Base-by-base conservation (phyloP, 2,329 filamentous ascomycete genomes). In the Nemania serpens region DNA sequence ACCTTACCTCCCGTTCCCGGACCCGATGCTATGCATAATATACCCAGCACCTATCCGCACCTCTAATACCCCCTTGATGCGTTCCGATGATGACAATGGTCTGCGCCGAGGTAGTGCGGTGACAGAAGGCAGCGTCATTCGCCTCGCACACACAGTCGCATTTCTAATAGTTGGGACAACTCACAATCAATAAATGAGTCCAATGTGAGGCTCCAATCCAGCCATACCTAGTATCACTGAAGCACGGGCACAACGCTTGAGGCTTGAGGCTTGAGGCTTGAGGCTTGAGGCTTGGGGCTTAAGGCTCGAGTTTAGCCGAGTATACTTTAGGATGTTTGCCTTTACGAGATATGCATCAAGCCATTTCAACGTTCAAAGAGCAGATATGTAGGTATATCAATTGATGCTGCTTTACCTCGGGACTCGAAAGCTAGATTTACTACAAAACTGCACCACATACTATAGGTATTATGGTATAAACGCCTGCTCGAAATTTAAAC, bases 91-190 rank as follows among this genome's bases (percentile, higher is more conserved):
- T 55, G 39, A 13, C 50, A 29, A 55, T 45, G 17, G 20, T 41
- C 20, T 49, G 36, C 17, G 25, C 7, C 25, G 3, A 29, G 25
- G 25, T 41, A 5, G 41, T 10, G 43, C 12, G 18, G 46, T 33
- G 29, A 11, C 45, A 46, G 54, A 48, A 37, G 43, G 54, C 46
- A 29, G 22, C 54, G 22, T 57, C 20, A 45, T 45, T 12, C 18
- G 5, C 42, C 12, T 25, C 18, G 13, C 42, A 15, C 20, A 25
- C 42, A 13, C 18, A 12, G 18, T 45, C 11, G 42, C 18, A 45
- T 12, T 12, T 25, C 36, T 45, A 46, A 57, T 37, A 57, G 17
- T 18, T 37, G 17, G 36, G 33, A 22, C 13, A 36, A 25, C 51
- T 29, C 34, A n/a, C 36, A 25, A 42, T 48, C 22, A 37, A 39